Conservation (phyloP, 2,329 filamentous ascomycete species). For the Seiridium cupressi region DNA sequence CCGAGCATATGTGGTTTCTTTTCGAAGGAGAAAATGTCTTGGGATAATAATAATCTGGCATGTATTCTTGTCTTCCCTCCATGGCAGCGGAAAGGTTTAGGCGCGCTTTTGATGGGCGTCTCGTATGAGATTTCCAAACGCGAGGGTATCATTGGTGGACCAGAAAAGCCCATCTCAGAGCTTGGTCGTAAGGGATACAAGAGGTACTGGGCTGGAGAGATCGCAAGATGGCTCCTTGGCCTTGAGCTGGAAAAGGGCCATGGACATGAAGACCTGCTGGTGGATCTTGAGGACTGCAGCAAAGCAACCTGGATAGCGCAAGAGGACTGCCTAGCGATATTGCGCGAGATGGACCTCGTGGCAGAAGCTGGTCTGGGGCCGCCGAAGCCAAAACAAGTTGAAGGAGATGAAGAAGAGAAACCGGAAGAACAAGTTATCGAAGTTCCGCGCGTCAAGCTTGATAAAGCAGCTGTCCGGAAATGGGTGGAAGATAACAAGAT, state of each 20-base stretch:
- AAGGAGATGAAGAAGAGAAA: conserved; percentile 17
- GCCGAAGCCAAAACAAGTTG: conserved; percentile 27
- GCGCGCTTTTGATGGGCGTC: conserved; percentile 84
- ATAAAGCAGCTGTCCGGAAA: conserved; percentile 56
- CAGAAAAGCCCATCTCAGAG: conserved; percentile 89
- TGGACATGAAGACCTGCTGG: conserved; percentile 41
- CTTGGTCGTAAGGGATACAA: conserved; percentile 80
- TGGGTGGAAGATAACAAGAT: conserved; percentile 67
- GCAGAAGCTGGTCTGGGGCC: conserved; percentile 53
- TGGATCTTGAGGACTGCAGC: conserved; percentile 70
- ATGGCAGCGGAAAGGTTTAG: conserved; percentile 88
- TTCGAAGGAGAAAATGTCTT: conserved; percentile 97
- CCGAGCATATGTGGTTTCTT: conserved; percentile 88
- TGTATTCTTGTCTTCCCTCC: conserved; percentile 96
- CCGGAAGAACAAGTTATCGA: conserved; percentile 24
- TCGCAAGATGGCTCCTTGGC: conserved; percentile 66
- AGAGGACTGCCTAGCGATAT: conserved; percentile 77
- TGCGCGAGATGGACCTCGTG: conserved; percentile 77
- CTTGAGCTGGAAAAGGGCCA: conserved; percentile 26
- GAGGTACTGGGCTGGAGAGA: conserved; percentile 82
- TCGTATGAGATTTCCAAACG: conserved; percentile 88
- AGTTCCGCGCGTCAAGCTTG: conserved; percentile 48
- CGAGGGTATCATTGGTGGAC: conserved; percentile 82
- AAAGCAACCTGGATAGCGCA: conserved; percentile 77
- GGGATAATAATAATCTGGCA: conserved; percentile 97